phyloP scores from a whole-genome alignment of 257 asterid species.

The Petrea volubilis region DNA sequence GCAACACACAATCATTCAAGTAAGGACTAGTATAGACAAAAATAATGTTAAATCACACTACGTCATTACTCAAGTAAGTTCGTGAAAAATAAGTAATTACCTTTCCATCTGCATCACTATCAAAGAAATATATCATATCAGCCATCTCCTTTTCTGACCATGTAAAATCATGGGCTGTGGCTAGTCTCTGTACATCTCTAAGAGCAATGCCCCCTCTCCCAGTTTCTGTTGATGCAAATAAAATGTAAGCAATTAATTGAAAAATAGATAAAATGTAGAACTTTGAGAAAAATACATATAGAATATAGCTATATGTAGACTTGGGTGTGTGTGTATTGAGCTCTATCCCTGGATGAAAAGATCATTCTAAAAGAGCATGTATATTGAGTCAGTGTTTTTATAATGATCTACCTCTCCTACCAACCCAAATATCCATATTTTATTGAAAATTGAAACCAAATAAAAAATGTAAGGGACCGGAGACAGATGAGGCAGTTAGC shows the following conservation, averaged over 20 bases:
- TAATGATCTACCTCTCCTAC: too few relatives aligned
- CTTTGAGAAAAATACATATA: too few relatives aligned
- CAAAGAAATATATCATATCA: conserved; percentile 75
- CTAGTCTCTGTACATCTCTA: conserved; percentile 68
- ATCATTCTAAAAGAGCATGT: too few relatives aligned
- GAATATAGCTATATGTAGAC: too few relatives aligned
- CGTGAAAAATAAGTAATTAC: conserved; percentile 32
- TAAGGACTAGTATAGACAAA: neutral
- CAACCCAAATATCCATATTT: too few relatives aligned
- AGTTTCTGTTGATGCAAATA: conserved; percentile 52
- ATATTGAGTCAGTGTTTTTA: too few relatives aligned
- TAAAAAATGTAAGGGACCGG: too few relatives aligned
- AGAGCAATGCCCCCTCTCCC: conserved; percentile 64
- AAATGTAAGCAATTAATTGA: conserved; percentile 7
- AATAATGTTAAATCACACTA: neutral
- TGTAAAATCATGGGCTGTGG: conserved; percentile 75
- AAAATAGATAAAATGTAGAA: neutral
- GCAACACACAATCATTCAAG: neutral
- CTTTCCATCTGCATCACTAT: conserved; percentile 81
- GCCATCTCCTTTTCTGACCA: conserved; percentile 85
- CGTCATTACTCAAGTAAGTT: neutral
- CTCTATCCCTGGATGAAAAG: too few relatives aligned
- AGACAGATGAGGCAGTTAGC: too few relatives aligned
- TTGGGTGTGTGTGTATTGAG: too few relatives aligned
- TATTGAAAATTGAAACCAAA: too few relatives aligned